Conservation (phyloP, 139 green algal species). For the Chlamydomonas sp. region DNA sequence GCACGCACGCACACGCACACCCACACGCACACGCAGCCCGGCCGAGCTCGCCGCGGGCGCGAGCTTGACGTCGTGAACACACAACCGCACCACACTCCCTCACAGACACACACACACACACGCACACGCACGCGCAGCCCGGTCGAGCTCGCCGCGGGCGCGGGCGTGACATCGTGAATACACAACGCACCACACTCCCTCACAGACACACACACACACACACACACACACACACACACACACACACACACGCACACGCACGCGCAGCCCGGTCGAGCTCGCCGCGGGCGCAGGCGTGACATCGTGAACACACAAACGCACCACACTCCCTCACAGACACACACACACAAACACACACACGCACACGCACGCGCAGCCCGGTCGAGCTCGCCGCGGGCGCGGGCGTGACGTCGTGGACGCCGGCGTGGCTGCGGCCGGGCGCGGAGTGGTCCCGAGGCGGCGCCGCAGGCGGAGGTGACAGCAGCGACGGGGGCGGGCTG, state of each 20-base stretch:
- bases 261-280: not conserved
- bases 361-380: not conserved
- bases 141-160: not conserved
- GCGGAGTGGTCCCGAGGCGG: no score
- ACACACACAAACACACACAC: not conserved
- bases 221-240: not conserved
- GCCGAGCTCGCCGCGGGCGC: no score
- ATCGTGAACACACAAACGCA: not conserved
- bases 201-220: constrained; percentile 1
- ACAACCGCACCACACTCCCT: no score
- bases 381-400: not conserved
- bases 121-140: not conserved
- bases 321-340: no score
- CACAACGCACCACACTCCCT: not conserved
- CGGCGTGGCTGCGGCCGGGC: not conserved
- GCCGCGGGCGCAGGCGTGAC: not conserved
- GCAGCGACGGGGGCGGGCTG: no score
- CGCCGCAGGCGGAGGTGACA: no score
- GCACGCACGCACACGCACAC: not conserved
- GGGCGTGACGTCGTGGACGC: not conserved
- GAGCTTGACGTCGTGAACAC: not conserved
- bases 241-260: not conserved
- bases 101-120: constrained; percentile 5
- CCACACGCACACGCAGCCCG: not conserved
- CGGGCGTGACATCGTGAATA: not conserved